Conservation (phyloP, 129 eudicot genomes). For the Chrysanthemum seticuspe region DNA sequence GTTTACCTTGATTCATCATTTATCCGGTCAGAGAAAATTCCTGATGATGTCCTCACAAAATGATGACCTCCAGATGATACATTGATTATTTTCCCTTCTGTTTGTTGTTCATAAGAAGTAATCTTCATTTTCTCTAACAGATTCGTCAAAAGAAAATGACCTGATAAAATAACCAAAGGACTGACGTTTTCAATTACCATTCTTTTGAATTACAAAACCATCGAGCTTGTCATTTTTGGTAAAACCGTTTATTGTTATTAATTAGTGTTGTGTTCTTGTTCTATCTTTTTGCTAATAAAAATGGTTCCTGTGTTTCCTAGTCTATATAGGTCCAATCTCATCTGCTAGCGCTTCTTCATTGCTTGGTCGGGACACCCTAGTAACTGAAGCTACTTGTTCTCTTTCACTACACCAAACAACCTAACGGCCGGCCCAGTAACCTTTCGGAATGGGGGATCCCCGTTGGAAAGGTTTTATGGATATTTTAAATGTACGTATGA, state of each 20-base stretch:
- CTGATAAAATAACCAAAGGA: conserved; percentile 11
- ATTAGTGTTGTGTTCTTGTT: not conserved
- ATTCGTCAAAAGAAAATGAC: conserved; percentile 42
- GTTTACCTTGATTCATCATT: conserved; percentile 31
- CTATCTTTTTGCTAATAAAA: not conserved
- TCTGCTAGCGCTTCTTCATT: too few species aligned
- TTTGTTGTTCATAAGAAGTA: conserved; percentile 23
- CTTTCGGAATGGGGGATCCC: too few species aligned
- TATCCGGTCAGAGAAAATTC: conserved; percentile 20
- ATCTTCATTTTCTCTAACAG: conserved; percentile 37
- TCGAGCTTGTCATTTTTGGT: too few species aligned
- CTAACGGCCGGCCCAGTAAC: too few species aligned
- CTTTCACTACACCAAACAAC: too few species aligned
- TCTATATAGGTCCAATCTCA: too few species aligned
- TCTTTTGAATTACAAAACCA: not conserved
- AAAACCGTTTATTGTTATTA: too few species aligned
- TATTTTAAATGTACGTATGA: too few species aligned
- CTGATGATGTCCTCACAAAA: conserved; percentile 7
- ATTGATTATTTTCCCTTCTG: conserved; percentile 30
- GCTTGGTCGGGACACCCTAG: too few species aligned
- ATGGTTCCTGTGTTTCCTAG: not conserved
- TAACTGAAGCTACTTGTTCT: too few species aligned
- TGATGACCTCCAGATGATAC: conserved; percentile 32
- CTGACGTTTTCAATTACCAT: too few species aligned
- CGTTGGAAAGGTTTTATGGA: too few species aligned